These are phyloP conservation scores for Paecilomyces sp. DNA, from an alignment of 2,329 filamentous ascomycete species.

Conservation along the genomic window DNA sequence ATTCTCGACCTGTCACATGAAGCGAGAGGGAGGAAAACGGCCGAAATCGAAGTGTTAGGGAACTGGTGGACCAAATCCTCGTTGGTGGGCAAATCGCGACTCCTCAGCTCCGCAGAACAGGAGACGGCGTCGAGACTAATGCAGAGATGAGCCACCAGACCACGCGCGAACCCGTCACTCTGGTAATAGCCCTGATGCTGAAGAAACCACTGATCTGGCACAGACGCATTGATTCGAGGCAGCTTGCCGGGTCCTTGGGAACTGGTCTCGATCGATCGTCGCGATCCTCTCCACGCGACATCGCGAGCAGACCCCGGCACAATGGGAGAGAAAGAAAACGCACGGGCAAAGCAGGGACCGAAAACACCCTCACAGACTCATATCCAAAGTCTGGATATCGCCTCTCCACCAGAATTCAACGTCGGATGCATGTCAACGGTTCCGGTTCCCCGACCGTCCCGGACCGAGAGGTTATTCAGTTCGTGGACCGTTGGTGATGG, in stretches of 20 bases:
- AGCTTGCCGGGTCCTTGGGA: not conserved
- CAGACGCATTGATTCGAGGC: not conserved
- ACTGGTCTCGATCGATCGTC: not conserved
- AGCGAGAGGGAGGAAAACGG: no score
- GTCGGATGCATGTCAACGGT: not conserved
- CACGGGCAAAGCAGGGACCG: not conserved
- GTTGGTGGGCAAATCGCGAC: no score
- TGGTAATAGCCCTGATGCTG: not conserved
- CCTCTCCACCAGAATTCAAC: not conserved
- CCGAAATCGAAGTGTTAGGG: no score
- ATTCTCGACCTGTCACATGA: no score
- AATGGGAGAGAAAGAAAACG: not conserved
- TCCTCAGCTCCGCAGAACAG: no score
- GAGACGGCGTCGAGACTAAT: not conserved
- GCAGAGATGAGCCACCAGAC: not conserved
- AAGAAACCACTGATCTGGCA: not conserved
- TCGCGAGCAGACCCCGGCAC: not conserved
- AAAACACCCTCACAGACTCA: not conserved
- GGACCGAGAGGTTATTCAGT: not conserved
- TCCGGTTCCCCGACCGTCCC: not conserved
- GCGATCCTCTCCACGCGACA: not conserved
- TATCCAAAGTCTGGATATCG: not conserved
- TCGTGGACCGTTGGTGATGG: not conserved
- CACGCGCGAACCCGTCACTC: not conserved
- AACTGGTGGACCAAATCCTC: no score